Evolutionary conservation across 768 basidiomycete species (phyloP).

Genomic region (Dioszegia aurantiaca): DNA sequence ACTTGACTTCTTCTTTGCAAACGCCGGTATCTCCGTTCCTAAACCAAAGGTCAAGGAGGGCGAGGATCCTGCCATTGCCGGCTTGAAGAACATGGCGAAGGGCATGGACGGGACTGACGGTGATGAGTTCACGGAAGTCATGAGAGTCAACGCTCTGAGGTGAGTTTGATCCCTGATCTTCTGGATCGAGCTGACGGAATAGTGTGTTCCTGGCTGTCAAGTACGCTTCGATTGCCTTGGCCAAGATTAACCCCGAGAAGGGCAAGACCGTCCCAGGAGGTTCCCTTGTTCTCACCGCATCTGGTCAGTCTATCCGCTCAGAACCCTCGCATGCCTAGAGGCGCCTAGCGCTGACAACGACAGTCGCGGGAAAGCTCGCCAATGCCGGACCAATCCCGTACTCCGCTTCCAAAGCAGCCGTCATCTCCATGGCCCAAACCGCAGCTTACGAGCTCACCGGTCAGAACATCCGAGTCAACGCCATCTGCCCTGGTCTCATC

Average conservation of each 20-base stretch:
- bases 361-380: conserved; percentile 36
- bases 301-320: too few relatives aligned
- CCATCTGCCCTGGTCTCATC: conserved; percentile 86
- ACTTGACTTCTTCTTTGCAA: conserved; percentile 92
- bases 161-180: conserved; percentile 37
- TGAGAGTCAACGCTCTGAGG: conserved; percentile 75
- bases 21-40: conserved; percentile 58
- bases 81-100: not conserved
- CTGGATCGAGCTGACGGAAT: conserved; percentile 2
- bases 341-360: not conserved
- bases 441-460: conserved; percentile 73
- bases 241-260: conserved; percentile 61
- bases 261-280: conserved; percentile 71
- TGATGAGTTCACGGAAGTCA: conserved; percentile 68
- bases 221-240: conserved; percentile 78
- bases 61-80: conserved; percentile 8
- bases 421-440: conserved; percentile 83
- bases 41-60: conserved; percentile 7
- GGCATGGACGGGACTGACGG: conserved; percentile 58
- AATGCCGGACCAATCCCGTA: conserved; percentile 57
- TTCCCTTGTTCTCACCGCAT: conserved; percentile 81
- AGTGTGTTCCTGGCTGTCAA: conserved; percentile 90
- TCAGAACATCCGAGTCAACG: conserved; percentile 80
- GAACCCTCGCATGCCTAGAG: too few relatives aligned
- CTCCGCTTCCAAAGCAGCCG: conserved; percentile 89